Percentiles rank a stretch among this genome's conserved stretches.
These are phyloP conservation scores for Monosporascus sp. DNA, from an alignment of 2,329 filamentous ascomycete genomes.

Conservation along the genomic window DNA sequence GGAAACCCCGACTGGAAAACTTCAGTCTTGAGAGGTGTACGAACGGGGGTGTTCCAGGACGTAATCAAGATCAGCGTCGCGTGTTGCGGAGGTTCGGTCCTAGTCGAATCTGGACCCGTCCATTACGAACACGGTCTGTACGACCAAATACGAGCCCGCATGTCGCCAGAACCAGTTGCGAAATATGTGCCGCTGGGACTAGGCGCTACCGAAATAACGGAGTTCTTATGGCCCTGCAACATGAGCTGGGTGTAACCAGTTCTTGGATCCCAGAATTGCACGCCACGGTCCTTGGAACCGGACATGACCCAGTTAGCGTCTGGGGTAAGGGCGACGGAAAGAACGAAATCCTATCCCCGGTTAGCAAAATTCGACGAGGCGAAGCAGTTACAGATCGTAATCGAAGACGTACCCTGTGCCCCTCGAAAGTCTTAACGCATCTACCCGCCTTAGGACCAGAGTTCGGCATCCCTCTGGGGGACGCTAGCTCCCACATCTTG, in stretches of 20 bases:
- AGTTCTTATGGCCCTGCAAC: conserved; percentile 98
- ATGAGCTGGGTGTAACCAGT: conserved; percentile 94
- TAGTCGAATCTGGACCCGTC: too few relatives aligned
- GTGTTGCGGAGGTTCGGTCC: too few relatives aligned
- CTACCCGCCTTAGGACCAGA: conserved; percentile 77
- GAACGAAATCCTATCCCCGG: conserved; percentile 74
- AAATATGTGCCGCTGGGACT: conserved; percentile 86
- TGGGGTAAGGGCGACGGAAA: conserved; percentile 90
- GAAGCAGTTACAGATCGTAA: background rate
- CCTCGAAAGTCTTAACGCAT: conserved; percentile 95
- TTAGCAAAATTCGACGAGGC: conserved; percentile 21
- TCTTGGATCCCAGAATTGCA: conserved; percentile 97
- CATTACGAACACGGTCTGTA: conserved; percentile 50
- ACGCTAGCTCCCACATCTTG: conserved; percentile 95
- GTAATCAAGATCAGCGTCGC: too few relatives aligned
- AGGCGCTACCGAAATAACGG: conserved; percentile 93
- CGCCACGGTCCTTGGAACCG: conserved; percentile 92
- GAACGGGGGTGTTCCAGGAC: too few relatives aligned
- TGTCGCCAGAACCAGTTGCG: conserved; percentile 94
- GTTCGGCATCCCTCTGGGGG: conserved; percentile 62
- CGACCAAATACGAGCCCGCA: conserved; percentile 96
- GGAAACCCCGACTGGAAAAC: too few relatives aligned
- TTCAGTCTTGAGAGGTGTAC: too few relatives aligned
- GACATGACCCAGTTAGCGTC: conserved; percentile 95
- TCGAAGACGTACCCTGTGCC: conserved; percentile 71